Base-by-base conservation (phyloP, 2,329 filamentous ascomycete genomes). In the Paracamarosporium sp. region DNA sequence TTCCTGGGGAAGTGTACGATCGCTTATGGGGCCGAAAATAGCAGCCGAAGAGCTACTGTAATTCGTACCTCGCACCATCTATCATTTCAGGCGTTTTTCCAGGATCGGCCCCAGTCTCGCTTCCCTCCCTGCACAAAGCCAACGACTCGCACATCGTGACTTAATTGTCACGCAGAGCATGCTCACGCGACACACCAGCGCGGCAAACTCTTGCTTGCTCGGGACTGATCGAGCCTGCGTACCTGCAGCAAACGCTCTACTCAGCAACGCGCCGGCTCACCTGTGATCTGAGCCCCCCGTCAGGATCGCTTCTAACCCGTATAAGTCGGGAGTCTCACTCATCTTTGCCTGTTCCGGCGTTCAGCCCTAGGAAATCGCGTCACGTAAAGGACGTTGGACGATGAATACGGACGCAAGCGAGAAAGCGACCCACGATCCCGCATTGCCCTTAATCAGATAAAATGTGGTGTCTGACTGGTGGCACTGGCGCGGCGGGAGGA, bases 401-500 rank as follows among this genome's bases (percentile, higher is more conserved):
- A 12, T 20, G 33, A 13, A 40, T 41, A 7, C 47, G n/a, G 47
- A 50, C 7, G 46, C 33, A 38, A 27, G 22, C 43, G 43, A 27
- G 20, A 7, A 31, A 31, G 13, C 22, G 20, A 38, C 8, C 15
- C 44, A 30, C 30, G 20, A 40, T 50, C 31, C 46, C 17, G 46
- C n/a, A 35, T 28, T 30, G 28, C 15, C 33, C 31, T n/a, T 31
- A 20, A 31, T 11, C n/a, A 22, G 46, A 22, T 35, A 40, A 40
- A 20, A 30, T 40, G n/a, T 41, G 48, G 20, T 50, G 36, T 28
- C 48, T 50, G 48, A 41, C 36, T 30, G 36, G 36, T 51, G 48
- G 48, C 48, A 36, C 20, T 31, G 13, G 28, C 31, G 20, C 30
- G 5, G 22, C 35, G 25, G 48, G 36, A 43, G n/a, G 35, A 41